Evolutionary conservation across 23 red algal species (phyloP), one percentile per base, ranked within the genome.

Genomic region (Gracilariopsis chorda): DNA sequence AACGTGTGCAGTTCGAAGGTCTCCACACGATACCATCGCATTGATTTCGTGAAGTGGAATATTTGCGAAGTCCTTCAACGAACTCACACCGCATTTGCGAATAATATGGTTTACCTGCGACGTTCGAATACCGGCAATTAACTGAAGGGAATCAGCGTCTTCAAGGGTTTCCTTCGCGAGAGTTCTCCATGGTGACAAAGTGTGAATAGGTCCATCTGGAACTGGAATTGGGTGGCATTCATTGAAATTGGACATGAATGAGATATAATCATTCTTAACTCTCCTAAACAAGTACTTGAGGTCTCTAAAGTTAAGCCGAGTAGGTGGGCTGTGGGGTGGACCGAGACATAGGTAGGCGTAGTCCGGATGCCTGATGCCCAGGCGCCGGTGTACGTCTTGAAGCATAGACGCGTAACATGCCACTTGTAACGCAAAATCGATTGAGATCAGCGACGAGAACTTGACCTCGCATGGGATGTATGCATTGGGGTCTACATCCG

Each of bases 401-500:
- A 95, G 87, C 80, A 95, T 48, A 25, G 60, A 51, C 3, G 74
- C 63, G 55, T 95, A 95, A 2, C 60, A 71, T 56, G 88, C 87
- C 0, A 86, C 87, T 62, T 95, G 93, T 5, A 95, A 53, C 10
- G 43, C 34, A 80, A 83, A 86, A 28, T 95, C 93, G 25, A 80
- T 47, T 7, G 79, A 74, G 51, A 46, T 55, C 23, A 55, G 37
- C 33, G 77, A 82, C 12, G 87, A 81, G 2, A 95, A 61, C 69
- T 95, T 95, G 49, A 95, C 61, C 30, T 95, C 93, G 17, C 59
- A 48, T 6, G 91, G 86, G 40, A 65, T 46, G 65, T 95, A 95
- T n/a, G 80, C 51, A 51, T 36, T 23, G 11, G 69, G 41, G 14
- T 56, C 56, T 33, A 67, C 52, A 69, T 65, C 44, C 0, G 35